These are phyloP conservation scores for Phalaenopsis aphrodite DNA, from an alignment of 106 monocot genomes.

Conservation along the genomic window DNA sequence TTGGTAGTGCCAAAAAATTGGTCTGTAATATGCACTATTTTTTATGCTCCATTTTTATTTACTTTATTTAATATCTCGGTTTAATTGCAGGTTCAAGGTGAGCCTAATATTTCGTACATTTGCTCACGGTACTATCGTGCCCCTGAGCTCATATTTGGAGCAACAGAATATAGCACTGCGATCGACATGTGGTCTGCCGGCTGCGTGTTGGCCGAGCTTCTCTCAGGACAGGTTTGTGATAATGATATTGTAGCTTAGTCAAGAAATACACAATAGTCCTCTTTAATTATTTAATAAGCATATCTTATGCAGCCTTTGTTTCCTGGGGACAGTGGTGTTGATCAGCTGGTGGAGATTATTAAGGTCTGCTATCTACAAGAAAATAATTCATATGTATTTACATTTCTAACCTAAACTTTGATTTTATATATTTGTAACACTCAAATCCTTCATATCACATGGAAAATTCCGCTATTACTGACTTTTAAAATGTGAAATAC, in stretches of 20 bases:
- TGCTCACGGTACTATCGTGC: slow-evolving; percentile 65
- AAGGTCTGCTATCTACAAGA: slow-evolving; percentile 24
- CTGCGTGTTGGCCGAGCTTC: slow-evolving; percentile 53
- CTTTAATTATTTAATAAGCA: not conserved
- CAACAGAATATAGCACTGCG: slow-evolving; percentile 54
- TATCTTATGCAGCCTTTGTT: slow-evolving; percentile 45
- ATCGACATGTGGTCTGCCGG: slow-evolving; percentile 68
- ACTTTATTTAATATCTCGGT: not conserved
- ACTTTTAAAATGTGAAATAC: no score
- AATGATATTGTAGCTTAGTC: not conserved
- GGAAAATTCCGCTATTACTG: no score
- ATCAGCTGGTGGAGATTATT: slow-evolving; percentile 59
- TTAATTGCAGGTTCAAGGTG: slow-evolving; percentile 31
- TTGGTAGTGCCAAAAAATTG: slow-evolving; percentile 71
- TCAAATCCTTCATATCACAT: no score
- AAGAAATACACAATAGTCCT: not conserved
- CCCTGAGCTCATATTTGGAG: slow-evolving; percentile 72
- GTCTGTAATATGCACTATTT: slow-evolving; percentile 19
- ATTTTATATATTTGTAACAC: no score
- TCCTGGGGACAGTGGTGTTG: slow-evolving; percentile 60
- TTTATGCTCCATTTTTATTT: not conserved
- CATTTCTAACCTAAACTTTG: no score
- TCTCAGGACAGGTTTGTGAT: slow-evolving; percentile 38
- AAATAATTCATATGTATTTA: no score
- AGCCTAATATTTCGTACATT: slow-evolving; percentile 59